Base-by-base conservation (phyloP, 1,284 basidiomycete genomes). In the Trichosporon sp. region DNA sequence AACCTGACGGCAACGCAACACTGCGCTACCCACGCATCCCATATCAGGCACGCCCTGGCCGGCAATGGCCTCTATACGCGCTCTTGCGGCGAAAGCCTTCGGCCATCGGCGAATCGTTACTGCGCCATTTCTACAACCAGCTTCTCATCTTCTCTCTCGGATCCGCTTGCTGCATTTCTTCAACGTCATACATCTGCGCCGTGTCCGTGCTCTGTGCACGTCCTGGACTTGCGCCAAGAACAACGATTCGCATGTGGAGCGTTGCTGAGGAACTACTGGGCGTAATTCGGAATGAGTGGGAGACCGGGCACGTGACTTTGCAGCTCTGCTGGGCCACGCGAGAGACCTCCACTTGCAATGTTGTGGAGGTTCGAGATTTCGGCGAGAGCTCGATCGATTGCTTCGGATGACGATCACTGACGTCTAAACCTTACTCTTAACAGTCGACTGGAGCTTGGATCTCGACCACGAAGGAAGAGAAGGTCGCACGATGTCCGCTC, bases 361-460 rank as follows among this genome's bases (percentile, higher is more conserved):
- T 31, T 31, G 49, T 54, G 49, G 49, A 54, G 49, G 49, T 54
- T 54, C 49, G 49, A 54, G 25, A 54, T 54, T 54, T 54, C 49
- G 16, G 49, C 7, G 21, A 8, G 7, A 27, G 16, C 49, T 54
- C 25, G 25, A 25, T 14, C 23, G n/a, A n/a, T n/a, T n/a, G n/a
- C n/a, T n/a, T 25, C 25, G 11, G 25, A 4, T 37, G 13, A 23
- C 23, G 46, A 49, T 25, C 11, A 2, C 16, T 29, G 14, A 29
- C 46, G 46, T 27, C 46, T 23, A 14, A 3, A 6, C 23, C 11
- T 25, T 11, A 16, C 49, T 5, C 34, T 11, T 16, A 16, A 44
- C 37, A 4, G 31, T 46, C n/a, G 58, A 36, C 52, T 33, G 32
- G 31, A n/a, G 9, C 19, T 4, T 14, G 3, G 23, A 52, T 23